phyloP scores from a whole-genome alignment of 305 asterid species.

The Fraxinus ornus region DNA sequence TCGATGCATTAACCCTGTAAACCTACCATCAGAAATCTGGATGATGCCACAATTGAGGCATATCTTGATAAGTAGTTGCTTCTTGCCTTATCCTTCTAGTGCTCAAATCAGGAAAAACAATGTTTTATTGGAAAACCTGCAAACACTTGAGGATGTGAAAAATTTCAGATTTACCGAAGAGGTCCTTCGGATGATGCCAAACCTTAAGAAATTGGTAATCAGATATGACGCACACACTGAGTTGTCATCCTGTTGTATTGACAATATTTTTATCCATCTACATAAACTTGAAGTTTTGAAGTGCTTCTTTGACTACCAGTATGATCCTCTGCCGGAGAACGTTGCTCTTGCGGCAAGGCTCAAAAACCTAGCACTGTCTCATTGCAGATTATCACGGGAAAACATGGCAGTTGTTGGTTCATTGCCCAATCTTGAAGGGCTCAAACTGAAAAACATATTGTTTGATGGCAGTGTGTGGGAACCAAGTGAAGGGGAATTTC shows the following conservation, averaged over 20 bases:
- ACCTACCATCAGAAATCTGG: slow-evolving; percentile 38
- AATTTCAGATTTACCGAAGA: slow-evolving; percentile 37
- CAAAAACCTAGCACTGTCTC: neutral
- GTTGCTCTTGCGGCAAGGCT: neutral
- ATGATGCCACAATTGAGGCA: slow-evolving; percentile 37
- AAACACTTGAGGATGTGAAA: slow-evolving; percentile 32
- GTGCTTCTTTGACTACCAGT: slow-evolving; percentile 28
- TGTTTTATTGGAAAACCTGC: slow-evolving; percentile 33
- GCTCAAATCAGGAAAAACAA: slow-evolving; percentile 21
- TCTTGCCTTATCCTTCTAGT: slow-evolving; percentile 11
- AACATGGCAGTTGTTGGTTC: too few species aligned
- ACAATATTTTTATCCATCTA: slow-evolving; percentile 30
- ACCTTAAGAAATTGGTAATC: slow-evolving; percentile 39
- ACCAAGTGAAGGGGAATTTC: too few species aligned
- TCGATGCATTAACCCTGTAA: neutral
- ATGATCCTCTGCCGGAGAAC: neutral
- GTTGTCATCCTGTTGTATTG: slow-evolving; percentile 32
- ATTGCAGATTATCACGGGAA: neutral
- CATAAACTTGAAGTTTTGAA: slow-evolving; percentile 39
- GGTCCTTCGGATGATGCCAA: slow-evolving; percentile 31
- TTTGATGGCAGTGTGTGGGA: too few species aligned
- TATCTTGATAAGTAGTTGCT: neutral
- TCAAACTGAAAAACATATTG: too few species aligned
- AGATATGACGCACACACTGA: neutral
- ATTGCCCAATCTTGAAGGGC: too few species aligned